These are phyloP conservation scores for Paracoccidioides brasiliensis DNA, from an alignment of 2,329 filamentous ascomycete genomes.

Conservation along the genomic window DNA sequence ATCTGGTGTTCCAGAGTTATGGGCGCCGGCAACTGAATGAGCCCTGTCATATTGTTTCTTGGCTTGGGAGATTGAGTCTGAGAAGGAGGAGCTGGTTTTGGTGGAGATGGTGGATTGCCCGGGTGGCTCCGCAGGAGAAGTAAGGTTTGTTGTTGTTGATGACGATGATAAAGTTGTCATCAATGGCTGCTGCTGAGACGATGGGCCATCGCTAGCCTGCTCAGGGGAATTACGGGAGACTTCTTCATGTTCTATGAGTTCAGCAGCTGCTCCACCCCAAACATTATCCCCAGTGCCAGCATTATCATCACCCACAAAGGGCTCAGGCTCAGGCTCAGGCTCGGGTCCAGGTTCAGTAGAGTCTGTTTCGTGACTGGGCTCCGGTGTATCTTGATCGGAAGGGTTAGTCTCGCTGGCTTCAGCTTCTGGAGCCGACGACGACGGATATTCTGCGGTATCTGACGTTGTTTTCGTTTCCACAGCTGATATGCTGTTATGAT, in stretches of 20 bases:
- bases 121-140: not conserved
- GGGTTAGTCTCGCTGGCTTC: not conserved
- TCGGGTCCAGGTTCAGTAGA: not conserved
- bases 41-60: not conserved
- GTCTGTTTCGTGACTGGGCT: not conserved
- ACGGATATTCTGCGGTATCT: not conserved
- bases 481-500: too few relatives aligned
- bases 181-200: not conserved
- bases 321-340: not conserved
- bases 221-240: slow-evolving; percentile 32
- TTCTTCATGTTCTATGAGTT: slow-evolving; percentile 30
- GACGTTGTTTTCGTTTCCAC: not conserved
- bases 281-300: slow-evolving; percentile 21
- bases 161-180: too few relatives aligned
- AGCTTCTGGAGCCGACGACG: not conserved
- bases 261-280: slow-evolving; percentile 42
- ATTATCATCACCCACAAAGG: not conserved
- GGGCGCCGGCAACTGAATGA: not conserved
- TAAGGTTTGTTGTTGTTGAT: not conserved
- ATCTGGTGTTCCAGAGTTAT: not conserved
- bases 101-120: not conserved
- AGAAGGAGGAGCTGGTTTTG: not conserved
- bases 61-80: not conserved
- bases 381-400: not conserved
- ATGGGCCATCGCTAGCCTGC: slow-evolving; percentile 34